A percentile compares a stretch with the other conserved stretches of the same genome.
Evolutionary conservation across 352 stramenopile genomes (phyloP).

Genomic region (Pythium rishiriense): DNA sequence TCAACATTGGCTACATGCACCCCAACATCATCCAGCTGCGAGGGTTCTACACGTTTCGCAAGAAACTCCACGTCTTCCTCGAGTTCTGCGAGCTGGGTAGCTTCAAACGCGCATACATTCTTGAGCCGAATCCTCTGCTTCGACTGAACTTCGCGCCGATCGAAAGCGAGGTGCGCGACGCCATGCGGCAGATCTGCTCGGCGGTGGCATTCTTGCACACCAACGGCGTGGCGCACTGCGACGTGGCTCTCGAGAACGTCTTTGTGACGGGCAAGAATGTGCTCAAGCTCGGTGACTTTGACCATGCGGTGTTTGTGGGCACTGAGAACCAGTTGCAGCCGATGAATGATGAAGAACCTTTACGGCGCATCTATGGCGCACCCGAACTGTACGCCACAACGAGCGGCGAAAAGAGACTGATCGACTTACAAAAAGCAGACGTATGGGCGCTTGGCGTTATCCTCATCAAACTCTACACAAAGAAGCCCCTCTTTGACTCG

Average conservation of each 20-base stretch:
- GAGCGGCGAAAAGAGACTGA: conserved; percentile 16
- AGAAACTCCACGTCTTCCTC: conserved; percentile 55
- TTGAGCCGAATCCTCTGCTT: conserved; percentile 41
- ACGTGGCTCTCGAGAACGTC: conserved; percentile 78
- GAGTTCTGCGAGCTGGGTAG: conserved; percentile 66
- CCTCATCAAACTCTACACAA: conserved; percentile 56
- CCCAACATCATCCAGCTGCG: conserved; percentile 53
- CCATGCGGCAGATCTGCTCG: conserved; percentile 87
- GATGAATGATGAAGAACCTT: conserved; percentile 26
- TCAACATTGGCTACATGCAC: conserved; percentile 40
- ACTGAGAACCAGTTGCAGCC: conserved; percentile 41
- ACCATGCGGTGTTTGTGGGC: conserved; percentile 56
- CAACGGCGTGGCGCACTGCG: conserved; percentile 61
- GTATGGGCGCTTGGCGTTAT: conserved; percentile 65
- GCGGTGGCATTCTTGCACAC: conserved; percentile 54
- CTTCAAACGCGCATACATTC: conserved; percentile 53
- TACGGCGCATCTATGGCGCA: conserved; percentile 51
- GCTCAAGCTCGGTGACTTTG: conserved; percentile 73
- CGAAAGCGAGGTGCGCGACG: conserved; percentile 49
- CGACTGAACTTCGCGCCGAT: conserved; percentile 37
- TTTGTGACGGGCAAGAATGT: conserved; percentile 59
- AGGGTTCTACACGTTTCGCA: conserved; percentile 51
- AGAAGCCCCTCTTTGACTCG: conserved; percentile 56
- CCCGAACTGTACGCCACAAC: conserved; percentile 42
- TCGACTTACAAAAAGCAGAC: conserved; percentile 60